Conservation (phyloP, 768 basidiomycete genomes). For the Lyophyllum shimeji region DNA sequence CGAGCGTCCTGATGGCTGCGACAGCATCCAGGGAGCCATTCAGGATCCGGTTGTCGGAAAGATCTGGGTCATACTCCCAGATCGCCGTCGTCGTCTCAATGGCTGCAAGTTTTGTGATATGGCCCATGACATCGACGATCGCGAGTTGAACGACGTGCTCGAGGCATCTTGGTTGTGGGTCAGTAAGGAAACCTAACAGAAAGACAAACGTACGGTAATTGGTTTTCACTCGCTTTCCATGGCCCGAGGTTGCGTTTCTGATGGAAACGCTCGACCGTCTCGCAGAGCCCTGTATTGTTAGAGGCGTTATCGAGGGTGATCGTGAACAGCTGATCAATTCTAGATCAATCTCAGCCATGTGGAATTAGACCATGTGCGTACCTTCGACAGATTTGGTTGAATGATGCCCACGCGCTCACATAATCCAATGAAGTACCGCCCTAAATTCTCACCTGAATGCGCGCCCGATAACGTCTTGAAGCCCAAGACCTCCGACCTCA, state of each 20-base stretch:
- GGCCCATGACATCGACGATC: background rate
- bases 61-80: background rate
- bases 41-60: background rate
- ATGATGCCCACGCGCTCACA: slow-evolving; percentile 24
- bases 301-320: background rate
- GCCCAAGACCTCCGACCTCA: slow-evolving; percentile 20
- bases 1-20: background rate
- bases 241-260: no score
- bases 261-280: background rate
- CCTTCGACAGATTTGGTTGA: background rate
- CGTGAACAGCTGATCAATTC: background rate
- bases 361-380: background rate
- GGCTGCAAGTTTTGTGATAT: background rate
- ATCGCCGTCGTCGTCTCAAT: background rate
- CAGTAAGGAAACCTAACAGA: background rate
- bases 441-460: slow-evolving; percentile 27
- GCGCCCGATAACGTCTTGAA: slow-evolving; percentile 20
- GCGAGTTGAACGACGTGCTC: background rate
- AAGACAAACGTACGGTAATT: background rate
- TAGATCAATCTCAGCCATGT: background rate
- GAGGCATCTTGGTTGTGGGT: background rate
- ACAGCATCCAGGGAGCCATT: background rate
- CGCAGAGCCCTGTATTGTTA: background rate
- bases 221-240: background rate
- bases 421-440: slow-evolving; percentile 21